Percentiles rank a stretch among this genome's conserved stretches.
Conservation (phyloP, 1,284 basidiomycete genomes). For the Acaromyces ingoldii region DNA sequence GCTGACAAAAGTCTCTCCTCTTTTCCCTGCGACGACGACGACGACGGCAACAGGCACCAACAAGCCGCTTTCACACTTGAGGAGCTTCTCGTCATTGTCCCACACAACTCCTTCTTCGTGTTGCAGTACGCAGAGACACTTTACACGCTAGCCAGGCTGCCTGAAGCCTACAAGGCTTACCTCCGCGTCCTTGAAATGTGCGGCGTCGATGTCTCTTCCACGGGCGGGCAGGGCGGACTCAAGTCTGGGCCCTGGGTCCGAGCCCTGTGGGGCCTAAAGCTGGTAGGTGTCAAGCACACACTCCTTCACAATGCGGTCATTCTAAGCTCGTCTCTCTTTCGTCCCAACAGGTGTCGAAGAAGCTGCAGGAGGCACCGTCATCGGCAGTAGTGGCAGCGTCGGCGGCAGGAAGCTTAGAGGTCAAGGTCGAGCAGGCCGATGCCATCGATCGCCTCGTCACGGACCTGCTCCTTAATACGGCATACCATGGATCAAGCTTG, state of each 20-base stretch:
- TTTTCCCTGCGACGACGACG: too few species aligned
- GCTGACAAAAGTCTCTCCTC: too few species aligned
- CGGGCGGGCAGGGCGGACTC: neutral
- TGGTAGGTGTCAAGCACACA: constrained; percentile 17
- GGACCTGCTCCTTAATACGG: constrained; percentile 11
- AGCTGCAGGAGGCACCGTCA: neutral
- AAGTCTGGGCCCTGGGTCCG: constrained; percentile 36
- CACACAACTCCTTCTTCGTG: constrained; percentile 77
- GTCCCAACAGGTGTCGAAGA: too few species aligned
- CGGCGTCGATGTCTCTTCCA: neutral
- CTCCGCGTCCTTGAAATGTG: constrained; percentile 42
- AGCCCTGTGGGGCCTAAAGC: constrained; percentile 46
- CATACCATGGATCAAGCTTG: neutral
- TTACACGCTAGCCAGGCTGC: constrained; percentile 67
- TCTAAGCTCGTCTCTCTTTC: too few species aligned
- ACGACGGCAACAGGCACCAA: constrained; percentile 59
- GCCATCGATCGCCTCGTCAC: constrained; percentile 8
- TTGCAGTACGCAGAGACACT: constrained; percentile 81
- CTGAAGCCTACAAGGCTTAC: constrained; percentile 42
- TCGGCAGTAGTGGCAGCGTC: neutral
- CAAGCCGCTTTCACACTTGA: constrained; percentile 69
- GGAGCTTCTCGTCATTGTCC: constrained; percentile 73
- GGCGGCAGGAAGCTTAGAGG: neutral
- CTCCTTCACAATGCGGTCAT: too few species aligned
- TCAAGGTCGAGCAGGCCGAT: constrained; percentile 8